Evolutionary conservation across 192 early-diverging fungal species (phyloP).

Genomic region (Phlyctochytrium bullatum): DNA sequence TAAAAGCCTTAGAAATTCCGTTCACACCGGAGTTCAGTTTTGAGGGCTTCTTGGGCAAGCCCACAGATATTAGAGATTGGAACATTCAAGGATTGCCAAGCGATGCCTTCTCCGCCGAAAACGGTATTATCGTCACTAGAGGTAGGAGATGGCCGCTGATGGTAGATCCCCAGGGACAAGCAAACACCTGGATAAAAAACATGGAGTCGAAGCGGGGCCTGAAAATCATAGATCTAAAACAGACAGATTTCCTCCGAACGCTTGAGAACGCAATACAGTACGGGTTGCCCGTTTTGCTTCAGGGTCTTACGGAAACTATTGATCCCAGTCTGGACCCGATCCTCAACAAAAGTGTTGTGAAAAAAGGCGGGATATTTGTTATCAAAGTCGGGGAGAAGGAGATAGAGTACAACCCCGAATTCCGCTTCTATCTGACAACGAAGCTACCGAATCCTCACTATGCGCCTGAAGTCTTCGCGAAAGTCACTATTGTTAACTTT

Average conservation of each 20-base stretch:
- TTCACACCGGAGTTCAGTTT: conserved; percentile 53
- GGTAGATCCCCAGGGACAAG: conserved; percentile 63
- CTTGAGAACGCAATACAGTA: conserved; percentile 58
- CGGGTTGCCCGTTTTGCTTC: conserved; percentile 55
- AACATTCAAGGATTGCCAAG: conserved; percentile 60
- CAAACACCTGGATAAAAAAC: conserved; percentile 65
- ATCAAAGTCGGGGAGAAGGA: conserved; percentile 63
- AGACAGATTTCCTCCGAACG: conserved; percentile 54
- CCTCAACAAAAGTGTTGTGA: conserved; percentile 57
- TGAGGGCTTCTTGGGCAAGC: conserved; percentile 55
- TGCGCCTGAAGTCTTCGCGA: conserved; percentile 62
- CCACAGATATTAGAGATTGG: conserved; percentile 61
- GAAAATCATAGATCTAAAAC: conserved; percentile 60
- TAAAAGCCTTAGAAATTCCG: conserved; percentile 55
- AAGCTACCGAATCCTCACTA: conserved; percentile 61
- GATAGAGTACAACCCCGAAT: conserved; percentile 62
- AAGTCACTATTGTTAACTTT: conserved; percentile 63
- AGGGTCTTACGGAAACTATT: conserved; percentile 53
- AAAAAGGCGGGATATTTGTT: conserved; percentile 50
- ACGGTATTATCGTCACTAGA: conserved; percentile 60
- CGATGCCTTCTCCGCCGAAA: conserved; percentile 60
- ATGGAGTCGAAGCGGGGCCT: conserved; percentile 55
- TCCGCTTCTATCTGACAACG: conserved; percentile 60
- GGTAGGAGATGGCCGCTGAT: conserved; percentile 59
- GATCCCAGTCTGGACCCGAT: conserved; percentile 59